A percentile compares a stretch with the other conserved stretches of the same genome.
Evolutionary conservation across 179 eudicot genomes (phyloP).

Genomic region (Spergularia azorica): DNA sequence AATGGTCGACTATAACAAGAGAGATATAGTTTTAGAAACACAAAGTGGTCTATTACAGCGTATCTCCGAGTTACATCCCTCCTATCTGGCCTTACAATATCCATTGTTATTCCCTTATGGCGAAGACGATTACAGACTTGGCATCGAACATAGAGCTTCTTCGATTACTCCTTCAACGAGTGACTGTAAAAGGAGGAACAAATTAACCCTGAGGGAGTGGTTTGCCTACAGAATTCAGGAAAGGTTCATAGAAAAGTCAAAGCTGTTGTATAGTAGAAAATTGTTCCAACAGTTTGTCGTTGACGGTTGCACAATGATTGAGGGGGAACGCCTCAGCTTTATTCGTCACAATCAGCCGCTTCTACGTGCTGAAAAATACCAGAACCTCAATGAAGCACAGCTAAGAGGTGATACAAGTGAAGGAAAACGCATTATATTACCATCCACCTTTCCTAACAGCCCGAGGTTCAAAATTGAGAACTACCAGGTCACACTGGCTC

Average conservation of each 20-base stretch:
- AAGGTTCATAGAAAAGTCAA: background rate
- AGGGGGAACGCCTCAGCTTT: no score
- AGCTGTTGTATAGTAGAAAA: background rate
- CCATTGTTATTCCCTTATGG: conserved; percentile 4
- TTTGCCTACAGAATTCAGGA: background rate
- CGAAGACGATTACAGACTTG: background rate
- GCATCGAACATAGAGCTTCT: background rate
- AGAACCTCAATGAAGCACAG: background rate
- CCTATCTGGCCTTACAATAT: background rate
- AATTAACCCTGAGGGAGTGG: background rate
- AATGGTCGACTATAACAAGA: background rate
- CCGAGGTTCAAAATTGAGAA: background rate
- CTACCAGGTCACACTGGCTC: no score
- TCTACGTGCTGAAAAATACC: background rate
- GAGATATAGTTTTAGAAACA: conserved; percentile 1
- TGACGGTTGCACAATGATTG: background rate
- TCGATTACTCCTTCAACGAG: background rate
- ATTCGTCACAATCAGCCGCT: no score
- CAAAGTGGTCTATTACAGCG: background rate
- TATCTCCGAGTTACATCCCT: background rate
- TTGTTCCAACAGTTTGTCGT: background rate
- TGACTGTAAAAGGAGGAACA: background rate
- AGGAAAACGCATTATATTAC: background rate
- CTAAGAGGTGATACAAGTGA: background rate
- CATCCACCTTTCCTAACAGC: background rate